These are phyloP conservation scores for Ophiorrhiza pumila DNA, from an alignment of 257 asterid genomes.

Conservation along the genomic window DNA sequence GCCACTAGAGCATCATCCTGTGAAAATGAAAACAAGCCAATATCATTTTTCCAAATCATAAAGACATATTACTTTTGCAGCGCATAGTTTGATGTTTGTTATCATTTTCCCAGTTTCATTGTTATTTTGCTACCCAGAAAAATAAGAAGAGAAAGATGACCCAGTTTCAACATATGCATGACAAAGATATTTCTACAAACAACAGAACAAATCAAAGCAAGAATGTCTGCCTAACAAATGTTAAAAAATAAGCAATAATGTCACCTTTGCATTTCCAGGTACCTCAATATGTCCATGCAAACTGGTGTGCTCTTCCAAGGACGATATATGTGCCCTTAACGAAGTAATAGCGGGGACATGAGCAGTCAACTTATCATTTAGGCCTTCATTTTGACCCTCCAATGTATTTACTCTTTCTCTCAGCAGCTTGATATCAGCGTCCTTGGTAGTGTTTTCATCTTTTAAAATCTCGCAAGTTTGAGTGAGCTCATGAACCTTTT, in stretches of 20 bases:
- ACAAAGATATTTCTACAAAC: no score
- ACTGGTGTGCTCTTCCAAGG: constrained; percentile 59
- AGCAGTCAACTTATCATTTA: constrained; percentile 52
- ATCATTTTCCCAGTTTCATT: not conserved
- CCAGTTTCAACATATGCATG: not conserved
- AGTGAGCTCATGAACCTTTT: constrained; percentile 63
- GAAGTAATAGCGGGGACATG: constrained; percentile 59
- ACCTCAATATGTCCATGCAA: constrained; percentile 43
- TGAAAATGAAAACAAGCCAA: not conserved
- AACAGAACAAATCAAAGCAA: constrained; percentile 3
- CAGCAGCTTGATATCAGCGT: constrained; percentile 23
- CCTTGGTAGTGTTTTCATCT: constrained; percentile 34
- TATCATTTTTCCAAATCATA: not conserved
- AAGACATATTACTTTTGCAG: not conserved
- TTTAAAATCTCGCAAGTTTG: constrained; percentile 40
- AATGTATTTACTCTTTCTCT: constrained; percentile 28
- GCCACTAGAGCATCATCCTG: constrained; percentile 41
- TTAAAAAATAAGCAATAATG: constrained; percentile 39
- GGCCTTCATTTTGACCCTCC: constrained; percentile 44
- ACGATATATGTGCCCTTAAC: constrained; percentile 58
- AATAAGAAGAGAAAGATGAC: no score
- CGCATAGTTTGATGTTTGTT: not conserved
- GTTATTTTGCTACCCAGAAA: not conserved
- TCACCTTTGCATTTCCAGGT: constrained; percentile 40
- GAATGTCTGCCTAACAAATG: constrained; percentile 10